phyloP scores from a whole-genome alignment of 768 basidiomycete species.

The Mycena sanguinolenta region DNA sequence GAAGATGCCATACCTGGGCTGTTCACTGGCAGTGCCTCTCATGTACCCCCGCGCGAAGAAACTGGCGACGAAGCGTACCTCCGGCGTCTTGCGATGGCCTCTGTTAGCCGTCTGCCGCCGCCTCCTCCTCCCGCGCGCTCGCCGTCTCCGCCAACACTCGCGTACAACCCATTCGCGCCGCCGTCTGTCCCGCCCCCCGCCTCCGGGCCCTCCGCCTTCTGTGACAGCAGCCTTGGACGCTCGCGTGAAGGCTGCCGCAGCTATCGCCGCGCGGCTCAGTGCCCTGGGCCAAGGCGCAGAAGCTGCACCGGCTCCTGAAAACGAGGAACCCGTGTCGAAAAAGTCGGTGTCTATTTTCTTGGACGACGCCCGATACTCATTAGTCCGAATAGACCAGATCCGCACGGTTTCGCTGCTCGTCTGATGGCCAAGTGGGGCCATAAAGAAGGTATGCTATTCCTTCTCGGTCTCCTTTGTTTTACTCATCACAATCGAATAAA shows the following conservation, averaged over 20 bases:
- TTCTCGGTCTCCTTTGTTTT: neutral
- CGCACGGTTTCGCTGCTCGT: constrained; percentile 84
- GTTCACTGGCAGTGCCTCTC: constrained; percentile 25
- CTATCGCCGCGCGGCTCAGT: constrained; percentile 81
- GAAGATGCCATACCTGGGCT: constrained; percentile 42
- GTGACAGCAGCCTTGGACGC: constrained; percentile 67
- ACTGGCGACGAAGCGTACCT: constrained; percentile 81
- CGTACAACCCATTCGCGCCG: constrained; percentile 81
- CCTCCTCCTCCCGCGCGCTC: constrained; percentile 45
- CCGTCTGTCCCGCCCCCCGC: constrained; percentile 71
- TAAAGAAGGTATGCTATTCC: constrained; percentile 57
- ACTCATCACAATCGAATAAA: neutral
- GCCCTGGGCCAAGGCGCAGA: constrained; percentile 62
- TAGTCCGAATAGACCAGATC: constrained; percentile 59
- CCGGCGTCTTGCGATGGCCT: constrained; percentile 71
- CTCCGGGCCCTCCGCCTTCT: constrained; percentile 57
- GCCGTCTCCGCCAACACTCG: constrained; percentile 66
- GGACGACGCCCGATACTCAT: neutral
- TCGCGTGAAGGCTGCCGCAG: constrained; percentile 81
- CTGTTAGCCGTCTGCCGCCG: constrained; percentile 46
- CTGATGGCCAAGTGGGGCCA: constrained; percentile 98
- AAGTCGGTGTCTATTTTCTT: constrained; percentile 21
- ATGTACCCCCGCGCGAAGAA: constrained; percentile 45
- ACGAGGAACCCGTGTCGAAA: constrained; percentile 33
- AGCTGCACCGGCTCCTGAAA: constrained; percentile 46